Percentiles rank a stretch among this genome's conserved stretches.
These are phyloP conservation scores for Chaetoceros muelleri DNA, from an alignment of 108 stramenopile genomes.

Conservation along the genomic window DNA sequence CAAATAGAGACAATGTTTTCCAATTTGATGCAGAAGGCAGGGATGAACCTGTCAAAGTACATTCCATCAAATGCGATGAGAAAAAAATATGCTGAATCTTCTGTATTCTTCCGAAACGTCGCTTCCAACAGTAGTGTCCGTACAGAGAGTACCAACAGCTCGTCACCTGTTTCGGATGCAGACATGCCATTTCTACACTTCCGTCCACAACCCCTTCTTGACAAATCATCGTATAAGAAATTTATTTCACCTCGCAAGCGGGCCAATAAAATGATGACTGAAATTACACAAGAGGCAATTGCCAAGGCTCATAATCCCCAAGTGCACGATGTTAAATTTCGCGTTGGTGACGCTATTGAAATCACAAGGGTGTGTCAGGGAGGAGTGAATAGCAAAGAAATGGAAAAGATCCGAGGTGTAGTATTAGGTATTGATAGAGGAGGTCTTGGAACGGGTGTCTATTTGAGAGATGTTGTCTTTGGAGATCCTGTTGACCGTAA, in stretches of 20 bases:
- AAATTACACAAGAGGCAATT: slow-evolving; percentile 44
- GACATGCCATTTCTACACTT: slow-evolving; percentile 38
- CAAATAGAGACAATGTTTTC: too few relatives aligned
- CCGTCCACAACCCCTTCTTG: slow-evolving; percentile 27
- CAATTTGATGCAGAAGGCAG: too few relatives aligned
- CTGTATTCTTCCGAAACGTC: too few relatives aligned
- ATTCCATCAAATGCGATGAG: too few relatives aligned
- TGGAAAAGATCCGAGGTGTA: slow-evolving; percentile 65
- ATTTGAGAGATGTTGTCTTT: slow-evolving; percentile 68
- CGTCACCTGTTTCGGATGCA: too few relatives aligned
- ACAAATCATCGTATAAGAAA: slow-evolving; percentile 34
- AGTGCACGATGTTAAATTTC: slow-evolving; percentile 41
- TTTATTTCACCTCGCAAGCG: slow-evolving; percentile 71
- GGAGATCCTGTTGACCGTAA: slow-evolving; percentile 66
- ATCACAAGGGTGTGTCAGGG: slow-evolving; percentile 48
- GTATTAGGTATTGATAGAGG: slow-evolving; percentile 58
- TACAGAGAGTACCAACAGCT: too few relatives aligned
- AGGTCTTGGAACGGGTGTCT: slow-evolving; percentile 49
- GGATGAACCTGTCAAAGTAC: too few relatives aligned
- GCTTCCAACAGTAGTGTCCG: too few relatives aligned
- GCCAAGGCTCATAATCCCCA: slow-evolving; percentile 39
- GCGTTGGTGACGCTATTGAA: slow-evolving; percentile 76
- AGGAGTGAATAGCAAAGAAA: slow-evolving; percentile 42
- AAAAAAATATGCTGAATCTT: too few relatives aligned
- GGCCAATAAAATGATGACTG: slow-evolving; percentile 57